These are phyloP conservation scores for Quercus robur DNA, from an alignment of 306 rosid genomes.

Conservation along the genomic window DNA sequence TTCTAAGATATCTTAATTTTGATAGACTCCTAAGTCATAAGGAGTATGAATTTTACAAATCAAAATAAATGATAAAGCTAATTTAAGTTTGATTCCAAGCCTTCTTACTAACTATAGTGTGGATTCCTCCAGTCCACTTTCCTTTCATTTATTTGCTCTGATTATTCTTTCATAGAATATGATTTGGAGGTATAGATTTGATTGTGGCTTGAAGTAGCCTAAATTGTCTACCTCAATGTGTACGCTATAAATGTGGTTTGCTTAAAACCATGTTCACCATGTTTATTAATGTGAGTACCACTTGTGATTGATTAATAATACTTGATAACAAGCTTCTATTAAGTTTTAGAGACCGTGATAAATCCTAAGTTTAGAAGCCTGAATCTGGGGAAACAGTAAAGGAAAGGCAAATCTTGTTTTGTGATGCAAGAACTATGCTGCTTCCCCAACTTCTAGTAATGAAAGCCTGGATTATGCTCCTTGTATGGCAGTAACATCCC, in stretches of 20 bases:
- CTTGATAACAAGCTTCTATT: background rate
- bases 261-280: background rate
- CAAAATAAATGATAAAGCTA: too few relatives aligned
- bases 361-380: background rate
- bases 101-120: too few relatives aligned
- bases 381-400: background rate
- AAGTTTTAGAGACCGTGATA: background rate
- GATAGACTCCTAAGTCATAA: too few relatives aligned
- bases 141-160: too few relatives aligned
- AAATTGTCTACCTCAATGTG: background rate
- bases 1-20: too few relatives aligned
- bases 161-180: too few relatives aligned
- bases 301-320: background rate
- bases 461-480: background rate
- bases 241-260: background rate
- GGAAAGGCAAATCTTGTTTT: background rate
- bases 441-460: background rate
- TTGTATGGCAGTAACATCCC: background rate
- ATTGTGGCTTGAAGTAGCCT: background rate
- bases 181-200: too few relatives aligned
- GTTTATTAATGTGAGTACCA: background rate
- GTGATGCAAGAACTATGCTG: background rate
- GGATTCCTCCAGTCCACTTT: too few relatives aligned
- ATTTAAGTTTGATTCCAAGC: too few relatives aligned
- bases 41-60: too few relatives aligned